Evolutionary conservation across 257 asterid species (phyloP).

Genomic region (Plantago ovata): DNA sequence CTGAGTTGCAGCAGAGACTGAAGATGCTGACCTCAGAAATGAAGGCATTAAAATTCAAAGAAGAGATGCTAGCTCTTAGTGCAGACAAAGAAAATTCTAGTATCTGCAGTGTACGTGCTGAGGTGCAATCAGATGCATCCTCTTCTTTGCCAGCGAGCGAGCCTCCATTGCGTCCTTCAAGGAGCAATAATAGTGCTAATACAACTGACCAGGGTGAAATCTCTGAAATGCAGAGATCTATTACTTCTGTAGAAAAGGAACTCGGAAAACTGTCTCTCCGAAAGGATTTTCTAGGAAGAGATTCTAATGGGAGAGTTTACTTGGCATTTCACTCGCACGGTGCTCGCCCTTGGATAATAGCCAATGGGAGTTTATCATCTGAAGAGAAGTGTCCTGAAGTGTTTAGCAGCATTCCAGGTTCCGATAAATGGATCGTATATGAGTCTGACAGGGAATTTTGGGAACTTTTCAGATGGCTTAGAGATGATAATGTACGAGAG

Average conservation of each 20-base stretch:
- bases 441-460: slow-evolving; percentile 59
- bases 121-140: slow-evolving; percentile 45
- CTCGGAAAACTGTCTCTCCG: slow-evolving; percentile 56
- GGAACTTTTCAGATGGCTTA: slow-evolving; percentile 72
- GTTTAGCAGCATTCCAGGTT: slow-evolving; percentile 40
- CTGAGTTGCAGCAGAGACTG: slow-evolving; percentile 75
- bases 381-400: slow-evolving; percentile 40
- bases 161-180: slow-evolving; percentile 25
- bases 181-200: slow-evolving; percentile 30
- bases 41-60: slow-evolving; percentile 54
- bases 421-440: slow-evolving; percentile 66
- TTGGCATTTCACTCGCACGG: slow-evolving; percentile 59
- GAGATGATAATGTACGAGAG: slow-evolving; percentile 60
- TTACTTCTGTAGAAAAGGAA: slow-evolving; percentile 58
- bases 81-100: slow-evolving; percentile 43
- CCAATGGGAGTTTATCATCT: slow-evolving; percentile 43
- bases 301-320: slow-evolving; percentile 76
- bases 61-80: slow-evolving; percentile 48
- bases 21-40: slow-evolving; percentile 60
- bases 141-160: slow-evolving; percentile 39
- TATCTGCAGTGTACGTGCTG: slow-evolving; percentile 41
- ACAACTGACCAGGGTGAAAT: slow-evolving; percentile 43
- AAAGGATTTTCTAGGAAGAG: slow-evolving; percentile 83
- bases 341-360: slow-evolving; percentile 60
- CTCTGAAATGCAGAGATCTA: slow-evolving; percentile 46